Conservation (phyloP, 768 basidiomycete species). For the Phaffia australis region DNA sequence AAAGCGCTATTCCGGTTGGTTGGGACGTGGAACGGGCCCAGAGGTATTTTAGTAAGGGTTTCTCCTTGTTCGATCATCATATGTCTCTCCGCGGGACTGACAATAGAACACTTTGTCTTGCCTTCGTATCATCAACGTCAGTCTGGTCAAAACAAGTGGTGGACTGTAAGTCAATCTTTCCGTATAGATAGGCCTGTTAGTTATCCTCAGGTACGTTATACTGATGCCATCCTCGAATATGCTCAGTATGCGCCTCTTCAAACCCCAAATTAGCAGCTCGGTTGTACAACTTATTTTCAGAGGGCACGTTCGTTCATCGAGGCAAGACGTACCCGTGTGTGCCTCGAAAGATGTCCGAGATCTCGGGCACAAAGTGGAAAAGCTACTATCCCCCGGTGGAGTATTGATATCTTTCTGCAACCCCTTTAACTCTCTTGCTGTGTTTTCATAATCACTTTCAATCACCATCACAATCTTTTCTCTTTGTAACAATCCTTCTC, state of each 20-base stretch:
- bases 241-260: slow-evolving; percentile 15
- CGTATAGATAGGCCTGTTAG: not conserved
- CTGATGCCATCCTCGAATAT: not conserved
- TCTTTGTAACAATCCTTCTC: too few species aligned
- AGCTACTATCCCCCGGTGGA: too few species aligned
- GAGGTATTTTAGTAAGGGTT: slow-evolving; percentile 3
- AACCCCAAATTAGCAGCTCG: slow-evolving; percentile 12
- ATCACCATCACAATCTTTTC: too few species aligned
- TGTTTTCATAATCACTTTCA: too few species aligned
- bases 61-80: not conserved
- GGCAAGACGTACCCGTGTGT: slow-evolving; percentile 10
- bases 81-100: not conserved
- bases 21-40: slow-evolving; percentile 14
- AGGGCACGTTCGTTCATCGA: slow-evolving; percentile 2
- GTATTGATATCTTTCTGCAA: too few species aligned
- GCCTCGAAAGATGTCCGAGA: not conserved
- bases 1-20: slow-evolving; percentile 15
- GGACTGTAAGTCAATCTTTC: slow-evolving; percentile 2
- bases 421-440: too few species aligned
- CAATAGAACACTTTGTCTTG: not conserved
- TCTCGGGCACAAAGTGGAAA: too few species aligned
- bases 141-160: slow-evolving; percentile 17
- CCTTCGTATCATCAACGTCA: not conserved
- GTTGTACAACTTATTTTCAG: not conserved
- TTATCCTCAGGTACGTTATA: not conserved